Conservation (phyloP, 176 grass and related monocot genomes). For the Miscanthus lutarioriparius region DNA sequence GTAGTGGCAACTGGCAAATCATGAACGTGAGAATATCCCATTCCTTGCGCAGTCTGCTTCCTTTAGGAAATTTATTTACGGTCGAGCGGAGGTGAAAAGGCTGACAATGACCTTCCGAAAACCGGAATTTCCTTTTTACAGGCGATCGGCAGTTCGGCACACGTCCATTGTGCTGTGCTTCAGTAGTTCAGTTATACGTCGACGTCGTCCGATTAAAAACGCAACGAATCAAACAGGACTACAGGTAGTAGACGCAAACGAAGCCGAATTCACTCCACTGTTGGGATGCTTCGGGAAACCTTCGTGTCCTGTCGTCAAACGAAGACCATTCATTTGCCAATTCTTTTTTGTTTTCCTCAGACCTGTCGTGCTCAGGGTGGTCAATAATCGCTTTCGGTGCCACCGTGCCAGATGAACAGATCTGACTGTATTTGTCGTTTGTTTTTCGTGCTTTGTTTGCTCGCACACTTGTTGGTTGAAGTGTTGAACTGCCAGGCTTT, state of each 20-base stretch:
- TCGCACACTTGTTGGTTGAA: not conserved
- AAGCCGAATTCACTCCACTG: not conserved
- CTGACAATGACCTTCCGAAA: not conserved
- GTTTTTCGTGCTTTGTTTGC: not conserved
- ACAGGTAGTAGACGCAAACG: not conserved
- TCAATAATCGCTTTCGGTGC: constrained; percentile 3
- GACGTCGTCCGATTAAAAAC: constrained; percentile 8
- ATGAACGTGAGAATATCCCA: not conserved
- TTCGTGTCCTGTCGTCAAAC: not conserved
- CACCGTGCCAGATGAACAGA: not conserved
- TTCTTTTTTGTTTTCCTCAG: not conserved
- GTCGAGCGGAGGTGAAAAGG: not conserved
- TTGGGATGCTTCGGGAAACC: not conserved
- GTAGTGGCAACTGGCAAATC: not conserved
- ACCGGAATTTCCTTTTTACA: not conserved
- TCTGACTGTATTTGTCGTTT: not conserved
- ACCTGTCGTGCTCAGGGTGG: not conserved
- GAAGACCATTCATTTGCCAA: not conserved
- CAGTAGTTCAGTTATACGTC: constrained; percentile 23
- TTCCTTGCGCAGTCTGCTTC: not conserved
- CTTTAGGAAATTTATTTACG: not conserved
- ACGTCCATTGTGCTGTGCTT: not conserved
- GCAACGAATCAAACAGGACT: not conserved
- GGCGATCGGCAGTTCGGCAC: not conserved
- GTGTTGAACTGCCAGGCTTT: not conserved